A percentile compares a stretch with the other conserved stretches of the same genome.
Evolutionary conservation across 2,329 filamentous ascomycete species (phyloP).

Genomic region (Biscogniauxia sp.): DNA sequence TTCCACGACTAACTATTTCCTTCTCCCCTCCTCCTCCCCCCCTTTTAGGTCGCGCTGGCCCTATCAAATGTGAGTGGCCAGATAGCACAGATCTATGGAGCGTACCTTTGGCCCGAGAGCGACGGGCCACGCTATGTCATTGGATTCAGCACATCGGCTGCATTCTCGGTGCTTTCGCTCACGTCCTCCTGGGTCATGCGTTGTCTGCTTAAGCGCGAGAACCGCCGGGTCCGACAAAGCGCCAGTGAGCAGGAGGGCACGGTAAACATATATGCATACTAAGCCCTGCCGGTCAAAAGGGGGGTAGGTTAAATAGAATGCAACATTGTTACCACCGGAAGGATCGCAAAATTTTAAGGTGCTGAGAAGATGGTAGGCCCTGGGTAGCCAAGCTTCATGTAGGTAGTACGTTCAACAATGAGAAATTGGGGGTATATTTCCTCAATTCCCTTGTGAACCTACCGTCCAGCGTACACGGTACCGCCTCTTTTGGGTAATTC

Average conservation of each 20-base stretch:
- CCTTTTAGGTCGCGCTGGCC: slow-evolving; percentile 3
- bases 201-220: slow-evolving; percentile 1
- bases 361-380: not conserved
- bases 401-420: not conserved
- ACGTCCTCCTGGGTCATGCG: slow-evolving; percentile 3
- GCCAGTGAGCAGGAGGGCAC: not conserved
- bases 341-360: not conserved
- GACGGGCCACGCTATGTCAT: slow-evolving; percentile 5
- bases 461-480: not conserved
- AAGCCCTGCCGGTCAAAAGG: not conserved
- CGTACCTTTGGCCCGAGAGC: slow-evolving; percentile 5
- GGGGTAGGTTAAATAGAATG: not conserved
- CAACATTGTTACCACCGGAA: not conserved
- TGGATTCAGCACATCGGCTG: slow-evolving; percentile 4
- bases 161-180: slow-evolving; percentile 6
- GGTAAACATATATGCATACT: slow-evolving; percentile 5
- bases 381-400: not conserved
- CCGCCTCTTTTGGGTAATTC: too few species aligned
- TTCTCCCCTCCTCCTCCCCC: not conserved
- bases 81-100: slow-evolving; percentile 6
- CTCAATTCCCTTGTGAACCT: not conserved
- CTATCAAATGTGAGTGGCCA: slow-evolving; percentile 1
- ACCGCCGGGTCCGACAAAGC: not conserved
- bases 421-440: not conserved
- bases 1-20: not conserved